A percentile compares a stretch with the other conserved stretches of the same genome.
These are phyloP conservation scores for Citrus cavaleriei DNA, from an alignment of 345 rosid species.

Conservation along the genomic window DNA sequence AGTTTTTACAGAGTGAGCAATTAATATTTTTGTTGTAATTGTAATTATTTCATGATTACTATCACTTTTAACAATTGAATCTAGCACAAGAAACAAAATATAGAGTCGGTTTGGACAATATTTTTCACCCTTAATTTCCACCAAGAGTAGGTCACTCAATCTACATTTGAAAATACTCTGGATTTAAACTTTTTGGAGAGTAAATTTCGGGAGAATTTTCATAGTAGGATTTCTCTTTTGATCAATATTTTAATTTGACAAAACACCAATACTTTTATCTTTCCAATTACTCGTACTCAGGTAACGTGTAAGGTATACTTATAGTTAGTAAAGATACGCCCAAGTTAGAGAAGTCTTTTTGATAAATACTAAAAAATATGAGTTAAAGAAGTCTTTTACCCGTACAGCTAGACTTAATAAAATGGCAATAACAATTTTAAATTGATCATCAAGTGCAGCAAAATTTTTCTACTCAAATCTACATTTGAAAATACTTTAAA, in stretches of 20 bases:
- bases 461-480: background rate
- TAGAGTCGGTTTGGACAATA: background rate
- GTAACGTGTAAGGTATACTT: no score
- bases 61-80: background rate
- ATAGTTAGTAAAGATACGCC: no score
- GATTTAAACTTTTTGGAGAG: background rate
- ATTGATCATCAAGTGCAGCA: background rate
- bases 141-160: background rate
- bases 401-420: no score
- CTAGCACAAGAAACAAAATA: slow-evolving; percentile 6
- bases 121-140: background rate
- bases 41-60: background rate
- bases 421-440: no score
- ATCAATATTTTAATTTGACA: background rate
- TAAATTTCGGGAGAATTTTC: background rate
- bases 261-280: no score
- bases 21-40: background rate
- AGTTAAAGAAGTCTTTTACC: background rate
- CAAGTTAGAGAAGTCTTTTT: background rate
- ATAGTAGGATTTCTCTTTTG: background rate
- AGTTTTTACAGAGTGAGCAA: background rate
- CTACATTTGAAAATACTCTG: background rate
- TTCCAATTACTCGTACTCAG: no score
- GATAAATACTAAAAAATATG: background rate
- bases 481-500: background rate